A percentile compares a stretch with the other conserved stretches of the same genome.
Evolutionary conservation across 2,329 filamentous ascomycete species (phyloP).

Genomic region (Daldinia sp.): DNA sequence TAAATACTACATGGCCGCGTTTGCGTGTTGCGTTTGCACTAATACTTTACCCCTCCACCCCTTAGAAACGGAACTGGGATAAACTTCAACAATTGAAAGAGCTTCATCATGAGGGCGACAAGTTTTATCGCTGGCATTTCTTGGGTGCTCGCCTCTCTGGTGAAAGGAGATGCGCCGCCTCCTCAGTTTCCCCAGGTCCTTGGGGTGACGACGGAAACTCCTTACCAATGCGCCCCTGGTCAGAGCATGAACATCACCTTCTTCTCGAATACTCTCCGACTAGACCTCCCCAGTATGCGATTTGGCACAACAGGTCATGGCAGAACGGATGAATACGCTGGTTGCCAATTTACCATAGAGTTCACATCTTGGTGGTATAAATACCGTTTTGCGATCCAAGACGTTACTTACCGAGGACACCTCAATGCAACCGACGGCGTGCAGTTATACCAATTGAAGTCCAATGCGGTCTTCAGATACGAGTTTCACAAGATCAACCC

Average conservation of each 20-base stretch:
- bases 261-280: constrained; percentile 25
- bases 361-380: constrained; percentile 40
- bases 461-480: constrained; percentile 35
- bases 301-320: constrained; percentile 34
- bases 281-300: constrained; percentile 25
- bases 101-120: constrained; percentile 21
- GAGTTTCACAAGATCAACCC: constrained; percentile 32
- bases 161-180: constrained; percentile 30
- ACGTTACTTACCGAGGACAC: constrained; percentile 38
- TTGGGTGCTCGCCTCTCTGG: constrained; percentile 11
- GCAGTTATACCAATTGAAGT: constrained; percentile 30
- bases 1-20: constrained; percentile 7
- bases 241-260: constrained; percentile 36
- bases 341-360: constrained; percentile 37
- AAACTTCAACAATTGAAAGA: neutral
- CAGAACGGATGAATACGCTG: constrained; percentile 30
- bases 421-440: constrained; percentile 34
- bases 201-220: constrained; percentile 27
- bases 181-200: constrained; percentile 30
- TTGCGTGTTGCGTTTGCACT: neutral
- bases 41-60: neutral
- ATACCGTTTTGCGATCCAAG: constrained; percentile 35
- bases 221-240: constrained; percentile 35
- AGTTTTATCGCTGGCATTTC: constrained; percentile 15
- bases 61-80: neutral